Evolutionary conservation across 768 basidiomycete species (phyloP).

Genomic region (Boletus tylopilopsis): DNA sequence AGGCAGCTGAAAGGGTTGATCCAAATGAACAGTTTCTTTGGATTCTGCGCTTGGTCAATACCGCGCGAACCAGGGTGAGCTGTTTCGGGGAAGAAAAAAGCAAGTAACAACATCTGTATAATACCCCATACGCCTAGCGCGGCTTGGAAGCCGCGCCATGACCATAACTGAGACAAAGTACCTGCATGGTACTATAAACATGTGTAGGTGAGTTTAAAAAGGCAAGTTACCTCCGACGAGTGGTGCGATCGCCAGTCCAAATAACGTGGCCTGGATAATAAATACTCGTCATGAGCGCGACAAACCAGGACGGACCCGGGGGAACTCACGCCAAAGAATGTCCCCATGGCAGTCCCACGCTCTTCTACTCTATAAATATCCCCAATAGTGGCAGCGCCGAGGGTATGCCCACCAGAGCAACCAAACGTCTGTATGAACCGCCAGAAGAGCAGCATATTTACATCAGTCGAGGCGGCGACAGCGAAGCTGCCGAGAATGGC

Average conservation of each 20-base stretch:
- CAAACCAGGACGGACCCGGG: neutral
- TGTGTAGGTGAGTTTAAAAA: neutral
- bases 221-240: conserved; percentile 45
- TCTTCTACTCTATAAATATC: conserved; percentile 68
- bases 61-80: conserved; percentile 56
- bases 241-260: conserved; percentile 63
- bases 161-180: conserved; percentile 51
- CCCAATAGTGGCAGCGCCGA: conserved; percentile 57
- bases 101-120: conserved; percentile 37
- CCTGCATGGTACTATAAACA: conserved; percentile 30
- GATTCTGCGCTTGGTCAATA: conserved; percentile 41
- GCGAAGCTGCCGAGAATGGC: conserved; percentile 57
- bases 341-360: conserved; percentile 55
- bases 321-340: conserved; percentile 47
- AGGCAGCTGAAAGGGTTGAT: conserved; percentile 60
- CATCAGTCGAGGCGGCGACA: conserved; percentile 46
- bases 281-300: too few relatives aligned
- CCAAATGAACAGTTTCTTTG: conserved; percentile 35
- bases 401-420: conserved; percentile 49
- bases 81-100: conserved; percentile 58
- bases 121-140: conserved; percentile 40
- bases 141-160: conserved; percentile 62
- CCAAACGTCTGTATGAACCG: conserved; percentile 67
- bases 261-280: conserved; percentile 39
- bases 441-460: conserved; percentile 48